phyloP scores from a whole-genome alignment of 2,329 filamentous ascomycete species.

The Macroventuria anomochaeta region DNA sequence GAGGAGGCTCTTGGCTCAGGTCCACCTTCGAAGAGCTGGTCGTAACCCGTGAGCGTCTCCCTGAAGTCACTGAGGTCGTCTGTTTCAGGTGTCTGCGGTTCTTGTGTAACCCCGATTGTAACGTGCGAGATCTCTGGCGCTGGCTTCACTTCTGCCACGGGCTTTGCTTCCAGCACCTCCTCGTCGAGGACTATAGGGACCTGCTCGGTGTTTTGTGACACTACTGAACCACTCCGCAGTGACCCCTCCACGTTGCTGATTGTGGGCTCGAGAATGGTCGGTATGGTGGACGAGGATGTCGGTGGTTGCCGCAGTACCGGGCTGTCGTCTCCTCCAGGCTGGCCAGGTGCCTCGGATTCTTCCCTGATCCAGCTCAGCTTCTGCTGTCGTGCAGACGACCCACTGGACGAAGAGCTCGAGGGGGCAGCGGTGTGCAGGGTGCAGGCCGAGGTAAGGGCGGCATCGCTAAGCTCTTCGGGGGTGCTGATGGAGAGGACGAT shows the following conservation, averaged over 20 bases:
- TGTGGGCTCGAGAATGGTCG: slow-evolving; percentile 33
- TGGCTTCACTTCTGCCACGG: slow-evolving; percentile 16
- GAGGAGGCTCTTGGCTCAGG: slow-evolving; percentile 55
- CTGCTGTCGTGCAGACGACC: slow-evolving; percentile 75
- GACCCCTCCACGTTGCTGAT: slow-evolving; percentile 16
- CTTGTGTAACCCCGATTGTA: slow-evolving; percentile 32
- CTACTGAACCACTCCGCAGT: slow-evolving; percentile 15
- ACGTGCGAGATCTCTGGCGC: slow-evolving; percentile 30
- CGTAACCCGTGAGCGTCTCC: slow-evolving; percentile 43
- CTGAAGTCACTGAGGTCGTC: slow-evolving; percentile 29
- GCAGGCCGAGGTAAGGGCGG: slow-evolving; percentile 84
- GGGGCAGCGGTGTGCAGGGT: slow-evolving; percentile 86
- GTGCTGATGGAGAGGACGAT: slow-evolving; percentile 78
- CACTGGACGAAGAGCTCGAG: slow-evolving; percentile 83
- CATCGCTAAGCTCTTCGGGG: slow-evolving; percentile 83
- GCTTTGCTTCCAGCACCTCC: slow-evolving; percentile 20
- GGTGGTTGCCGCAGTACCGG: slow-evolving; percentile 23
- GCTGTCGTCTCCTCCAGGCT: slow-evolving; percentile 27
- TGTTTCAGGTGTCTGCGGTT: slow-evolving; percentile 25
- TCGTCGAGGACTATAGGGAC: slow-evolving; percentile 21
- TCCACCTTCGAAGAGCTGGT: slow-evolving; percentile 42
- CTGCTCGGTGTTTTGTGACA: slow-evolving; percentile 24
- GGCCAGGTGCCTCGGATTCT: slow-evolving; percentile 76
- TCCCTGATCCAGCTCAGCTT: slow-evolving; percentile 93
- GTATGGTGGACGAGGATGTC: slow-evolving; percentile 32